Evolutionary conservation across 169 alveolate genomes (phyloP), one percentile per base, ranked within the genome.

Genomic region (Eimeria nieschulzi): DNA sequence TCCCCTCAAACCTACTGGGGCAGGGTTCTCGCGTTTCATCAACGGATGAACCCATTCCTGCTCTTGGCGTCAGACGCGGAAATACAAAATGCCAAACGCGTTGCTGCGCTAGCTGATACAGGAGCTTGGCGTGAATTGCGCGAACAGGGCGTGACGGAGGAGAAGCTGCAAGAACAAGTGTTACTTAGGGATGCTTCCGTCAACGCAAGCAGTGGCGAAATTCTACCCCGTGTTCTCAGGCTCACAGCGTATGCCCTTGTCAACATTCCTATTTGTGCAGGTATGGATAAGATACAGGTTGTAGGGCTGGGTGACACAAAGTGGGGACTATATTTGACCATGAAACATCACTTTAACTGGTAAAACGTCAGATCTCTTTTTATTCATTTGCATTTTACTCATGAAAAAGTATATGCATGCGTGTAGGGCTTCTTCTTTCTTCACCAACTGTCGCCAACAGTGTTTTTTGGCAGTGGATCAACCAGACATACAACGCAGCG

Each of bases 401-500:
- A 33, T 33, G 46, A 33, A 33, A 33, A 33, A 33, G 46, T 33
- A 3, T 33, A 33, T 3, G 46, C 46, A 1, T 33, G 46, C 46
- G 3, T 33, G 17, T 66, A 90, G 94, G 94, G 15, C 53, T 90
- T 83, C 72, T 90, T 3, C 25, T 90, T 17, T 13, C 76, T 0
- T 59, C 91, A 15, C 90, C 90, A 0, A 90, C 94, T 5, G 53
- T 66, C 51, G 63, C 25, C 51, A 78, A 90, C 86, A 70, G 84
- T 83, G 73, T 90, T 1, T 83, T 90, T 68, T 90, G 94, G 94
- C 94, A 90, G 91, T 90, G 94, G 94, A 61, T 90, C 6, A 90
- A 90, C 79, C 94, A 90, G 70, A 90, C 91, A 8, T 90, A 90
- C 68, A 90, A 90, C 85, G 94, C 94, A 0, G 90, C 75, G 23